Conservation (phyloP, 2,329 filamentous ascomycete genomes). For the Drechslerella dactyloides region DNA sequence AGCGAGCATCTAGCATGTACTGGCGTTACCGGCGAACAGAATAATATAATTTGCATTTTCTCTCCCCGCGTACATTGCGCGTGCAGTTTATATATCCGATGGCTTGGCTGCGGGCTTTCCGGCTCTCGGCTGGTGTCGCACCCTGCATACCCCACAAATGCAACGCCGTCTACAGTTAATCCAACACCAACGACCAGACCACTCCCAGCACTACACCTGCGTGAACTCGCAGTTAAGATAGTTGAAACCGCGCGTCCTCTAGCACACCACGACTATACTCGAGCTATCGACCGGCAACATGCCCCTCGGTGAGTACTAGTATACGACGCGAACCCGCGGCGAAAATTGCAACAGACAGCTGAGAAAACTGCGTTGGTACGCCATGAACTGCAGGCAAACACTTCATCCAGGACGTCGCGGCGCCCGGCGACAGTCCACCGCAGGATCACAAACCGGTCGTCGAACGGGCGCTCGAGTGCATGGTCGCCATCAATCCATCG, state of each 20-base stretch:
- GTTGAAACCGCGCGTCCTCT: no score
- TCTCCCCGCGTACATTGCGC: not conserved
- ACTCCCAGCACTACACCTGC: no score
- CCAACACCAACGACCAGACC: no score
- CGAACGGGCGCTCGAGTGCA: constrained; percentile 34
- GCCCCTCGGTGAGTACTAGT: constrained; percentile 27
- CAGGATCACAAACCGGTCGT: constrained; percentile 20
- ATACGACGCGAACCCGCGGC: not conserved
- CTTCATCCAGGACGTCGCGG: constrained; percentile 38
- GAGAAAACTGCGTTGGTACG: constrained; percentile 30
- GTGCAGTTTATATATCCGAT: not conserved
- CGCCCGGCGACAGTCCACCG: constrained; percentile 30
- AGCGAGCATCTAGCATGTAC: constrained; percentile 3
- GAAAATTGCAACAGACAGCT: not conserved
- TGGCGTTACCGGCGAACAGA: constrained; percentile 33
- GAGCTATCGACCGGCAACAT: constrained; percentile 1
- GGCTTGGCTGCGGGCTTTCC: no score
- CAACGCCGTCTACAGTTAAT: no score
- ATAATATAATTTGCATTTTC: not conserved
- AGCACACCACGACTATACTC: no score
- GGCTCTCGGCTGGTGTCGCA: constrained; percentile 16
- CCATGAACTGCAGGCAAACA: constrained; percentile 27
- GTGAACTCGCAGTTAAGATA: no score
- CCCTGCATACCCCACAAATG: constrained; percentile 46
- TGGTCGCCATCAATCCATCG: constrained; percentile 35